Conservation (phyloP, 1,139 yeast genomes). For the Protomyces pachydermus region DNA sequence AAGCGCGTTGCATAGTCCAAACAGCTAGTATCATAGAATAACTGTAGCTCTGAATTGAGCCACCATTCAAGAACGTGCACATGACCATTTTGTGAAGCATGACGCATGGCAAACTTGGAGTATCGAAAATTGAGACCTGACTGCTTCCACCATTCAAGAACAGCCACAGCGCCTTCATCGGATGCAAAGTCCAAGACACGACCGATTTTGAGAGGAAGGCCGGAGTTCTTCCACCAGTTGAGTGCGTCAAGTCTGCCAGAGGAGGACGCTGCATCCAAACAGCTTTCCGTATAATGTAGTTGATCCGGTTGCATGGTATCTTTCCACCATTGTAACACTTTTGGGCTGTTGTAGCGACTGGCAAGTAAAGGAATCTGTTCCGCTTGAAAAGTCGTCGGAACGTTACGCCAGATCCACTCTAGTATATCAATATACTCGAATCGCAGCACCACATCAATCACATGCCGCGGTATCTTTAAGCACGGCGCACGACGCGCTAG, state of each 20-base stretch:
- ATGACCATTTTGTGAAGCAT: slow-evolving; percentile 23
- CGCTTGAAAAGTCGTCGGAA: neutral
- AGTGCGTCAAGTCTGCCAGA: slow-evolving; percentile 21
- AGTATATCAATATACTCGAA: slow-evolving; percentile 18
- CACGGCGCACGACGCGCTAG: neutral
- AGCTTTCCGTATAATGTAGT: slow-evolving; percentile 9
- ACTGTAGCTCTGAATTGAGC: slow-evolving; percentile 21
- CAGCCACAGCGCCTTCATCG: slow-evolving; percentile 19
- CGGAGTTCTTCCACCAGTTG: slow-evolving; percentile 22
- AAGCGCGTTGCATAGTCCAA: slow-evolving; percentile 23
- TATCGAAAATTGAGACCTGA: slow-evolving; percentile 21
- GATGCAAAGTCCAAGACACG: slow-evolving; percentile 23
- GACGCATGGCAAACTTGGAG: slow-evolving; percentile 24
- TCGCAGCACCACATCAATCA: slow-evolving; percentile 20
- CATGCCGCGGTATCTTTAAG: slow-evolving; percentile 15
- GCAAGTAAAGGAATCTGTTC: slow-evolving; percentile 20
- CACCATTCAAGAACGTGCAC: slow-evolving; percentile 22
- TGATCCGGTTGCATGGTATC: neutral
- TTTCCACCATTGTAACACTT: slow-evolving; percentile 25
- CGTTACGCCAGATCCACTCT: slow-evolving; percentile 13
- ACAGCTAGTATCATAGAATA: slow-evolving; percentile 23
- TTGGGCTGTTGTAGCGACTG: slow-evolving; percentile 21
- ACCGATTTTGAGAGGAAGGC: slow-evolving; percentile 21
- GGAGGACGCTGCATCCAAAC: slow-evolving; percentile 23
- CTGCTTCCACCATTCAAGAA: slow-evolving; percentile 22